Base-by-base conservation (phyloP, 768 basidiomycete genomes). In the Saitozyma podzolica region DNA sequence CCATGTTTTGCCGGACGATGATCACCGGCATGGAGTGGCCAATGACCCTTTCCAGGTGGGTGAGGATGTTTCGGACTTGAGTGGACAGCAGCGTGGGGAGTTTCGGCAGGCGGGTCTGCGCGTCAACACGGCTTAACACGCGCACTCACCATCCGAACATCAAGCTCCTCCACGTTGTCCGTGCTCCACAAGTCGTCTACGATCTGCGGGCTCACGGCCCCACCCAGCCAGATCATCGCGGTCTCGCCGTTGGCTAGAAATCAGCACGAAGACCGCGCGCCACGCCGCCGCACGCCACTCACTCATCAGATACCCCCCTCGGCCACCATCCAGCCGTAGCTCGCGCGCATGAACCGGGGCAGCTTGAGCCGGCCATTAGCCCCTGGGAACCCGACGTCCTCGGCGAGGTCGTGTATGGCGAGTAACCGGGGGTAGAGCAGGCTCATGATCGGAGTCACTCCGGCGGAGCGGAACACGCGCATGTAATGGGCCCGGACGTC, bases 231-330 rank as follows among this genome's bases (percentile, higher is more conserved):
- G 42, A 99, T 82, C 61, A 97, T 88, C 75, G 88, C 86, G 40
- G 84, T 79, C 70, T 93, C 92, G 56, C 91, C 92, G 73, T 95
- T 95, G 76, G 91, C 93, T 95, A 62, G 20, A 19, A 6, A 3
- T 54, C 10, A 10, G 45, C n/a, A 11, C 11, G 6, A 11, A 13
- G 6, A 16, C 43, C 9, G 43, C 14, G 8, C 39, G 5, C 19
- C 50, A 52, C 6, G 11, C 17, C 13, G 17, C n/a, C n/a, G 20
- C 16, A 49, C 9, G n/a, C 13, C 41, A 69, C 84, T 56, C 68
- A 93, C 95, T 90, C 64, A 95, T 87, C 50, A 98, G 82, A 80
- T 98, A 99, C n/a, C 82, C 0, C 96, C 96, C 69, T 90, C 84
- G 1, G 85, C 85, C 73, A 91, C 87, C 96, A 99, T 97, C 68